Percentiles rank a stretch among this genome's conserved stretches.
Evolutionary conservation across 2,329 filamentous ascomycete genomes (phyloP).

Genomic region (Blastomyces parvus): DNA sequence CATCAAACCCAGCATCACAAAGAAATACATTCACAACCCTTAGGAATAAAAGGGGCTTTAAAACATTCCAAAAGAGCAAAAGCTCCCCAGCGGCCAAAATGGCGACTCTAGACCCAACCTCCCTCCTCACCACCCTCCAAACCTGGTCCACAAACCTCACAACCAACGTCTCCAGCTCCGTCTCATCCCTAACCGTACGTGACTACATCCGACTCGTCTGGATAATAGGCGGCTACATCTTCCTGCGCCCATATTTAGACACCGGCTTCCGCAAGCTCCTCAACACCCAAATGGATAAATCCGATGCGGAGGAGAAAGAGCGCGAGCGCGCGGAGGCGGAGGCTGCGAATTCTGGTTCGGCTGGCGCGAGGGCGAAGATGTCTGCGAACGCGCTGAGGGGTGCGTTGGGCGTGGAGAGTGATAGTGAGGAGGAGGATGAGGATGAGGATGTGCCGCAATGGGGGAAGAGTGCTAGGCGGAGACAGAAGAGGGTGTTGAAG

Average conservation of each 20-base stretch:
- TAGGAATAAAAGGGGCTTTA: background rate
- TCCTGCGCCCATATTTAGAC: constrained; percentile 65
- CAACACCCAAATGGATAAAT: constrained; percentile 25
- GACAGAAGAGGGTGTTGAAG: constrained; percentile 59
- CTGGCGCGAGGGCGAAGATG: constrained; percentile 43
- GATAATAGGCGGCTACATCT: constrained; percentile 62
- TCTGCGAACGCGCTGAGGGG: constrained; percentile 57
- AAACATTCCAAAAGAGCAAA: background rate
- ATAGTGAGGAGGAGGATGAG: constrained; percentile 39
- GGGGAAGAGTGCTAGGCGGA: constrained; percentile 60
- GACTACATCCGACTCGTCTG: constrained; percentile 58
- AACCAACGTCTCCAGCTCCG: constrained; percentile 35
- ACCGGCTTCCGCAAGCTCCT: constrained; percentile 53
- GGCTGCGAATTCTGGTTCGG: constrained; percentile 26
- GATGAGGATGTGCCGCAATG: constrained; percentile 43
- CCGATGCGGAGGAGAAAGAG: constrained; percentile 53
- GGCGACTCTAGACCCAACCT: constrained; percentile 21
- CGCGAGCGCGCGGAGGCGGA: constrained; percentile 35
- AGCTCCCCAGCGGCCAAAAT: constrained; percentile 16
- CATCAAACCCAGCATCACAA: too few species aligned
- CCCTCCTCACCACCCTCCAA: constrained; percentile 22
- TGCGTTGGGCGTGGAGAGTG: constrained; percentile 43
- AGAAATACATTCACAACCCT: background rate
- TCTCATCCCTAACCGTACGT: constrained; percentile 35
- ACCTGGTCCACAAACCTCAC: constrained; percentile 24